phyloP scores from a whole-genome alignment of 192 early-diverging fungal species.

The Phycomyces nitens region DNA sequence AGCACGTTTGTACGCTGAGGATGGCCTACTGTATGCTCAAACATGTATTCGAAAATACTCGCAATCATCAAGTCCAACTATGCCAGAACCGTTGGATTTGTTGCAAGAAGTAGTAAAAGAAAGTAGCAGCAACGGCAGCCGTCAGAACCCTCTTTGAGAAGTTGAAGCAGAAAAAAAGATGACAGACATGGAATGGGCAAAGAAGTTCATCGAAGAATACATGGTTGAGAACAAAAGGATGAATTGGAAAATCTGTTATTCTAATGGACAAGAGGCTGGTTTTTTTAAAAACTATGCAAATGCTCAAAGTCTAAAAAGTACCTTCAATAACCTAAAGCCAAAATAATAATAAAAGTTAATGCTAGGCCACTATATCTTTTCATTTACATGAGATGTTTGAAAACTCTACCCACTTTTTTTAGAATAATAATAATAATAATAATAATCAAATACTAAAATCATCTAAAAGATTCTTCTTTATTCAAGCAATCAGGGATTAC shows the following conservation, averaged over 20 bases:
- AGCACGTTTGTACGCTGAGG: slow-evolving; percentile 4
- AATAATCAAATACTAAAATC: no score
- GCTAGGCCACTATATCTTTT: no score
- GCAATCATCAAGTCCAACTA: not conserved
- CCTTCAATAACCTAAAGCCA: slow-evolving; percentile 8
- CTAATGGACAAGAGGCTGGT: slow-evolving; percentile 5
- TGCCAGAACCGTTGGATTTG: slow-evolving; percentile 4
- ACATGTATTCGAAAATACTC: slow-evolving; percentile 8
- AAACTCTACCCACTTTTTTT: no score
- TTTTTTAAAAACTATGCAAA: slow-evolving; percentile 8
- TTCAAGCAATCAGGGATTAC: no score
- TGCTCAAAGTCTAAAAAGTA: slow-evolving; percentile 17
- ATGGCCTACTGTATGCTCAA: slow-evolving; percentile 6
- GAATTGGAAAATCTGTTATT: slow-evolving; percentile 13
- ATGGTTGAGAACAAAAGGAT: slow-evolving; percentile 10
- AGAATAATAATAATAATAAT: no score
- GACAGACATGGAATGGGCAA: slow-evolving; percentile 13
- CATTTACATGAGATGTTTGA: no score
- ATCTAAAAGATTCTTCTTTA: no score
- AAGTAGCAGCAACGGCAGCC: not conserved
- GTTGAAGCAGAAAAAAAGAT: slow-evolving; percentile 4
- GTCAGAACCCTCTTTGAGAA: slow-evolving; percentile 4
- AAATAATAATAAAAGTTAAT: not conserved
- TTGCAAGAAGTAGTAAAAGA: not conserved
- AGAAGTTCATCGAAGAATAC: slow-evolving; percentile 11